Base-by-base conservation (phyloP, 305 asterid genomes). In the Fraxinus floribunda region DNA sequence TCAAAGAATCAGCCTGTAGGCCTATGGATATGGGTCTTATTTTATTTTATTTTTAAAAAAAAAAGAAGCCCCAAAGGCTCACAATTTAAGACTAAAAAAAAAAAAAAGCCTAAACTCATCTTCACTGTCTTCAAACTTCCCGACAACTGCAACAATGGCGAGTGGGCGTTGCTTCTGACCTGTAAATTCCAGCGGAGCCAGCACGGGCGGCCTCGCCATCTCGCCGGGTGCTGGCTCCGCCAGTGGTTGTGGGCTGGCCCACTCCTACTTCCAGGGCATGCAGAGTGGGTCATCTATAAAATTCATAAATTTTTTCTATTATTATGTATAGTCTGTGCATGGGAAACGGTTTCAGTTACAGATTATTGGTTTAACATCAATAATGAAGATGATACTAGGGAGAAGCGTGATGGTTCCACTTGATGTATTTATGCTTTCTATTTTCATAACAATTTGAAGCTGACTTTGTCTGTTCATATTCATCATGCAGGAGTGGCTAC, bases 401-500 rank as follows among this genome's bases (percentile, higher is more conserved):
- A 18, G 68, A 2, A 18, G 4, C 29, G 16, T 64, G 72, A 24
- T 62, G 30, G 71, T 18, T 62, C 75, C n/a, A 9, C 26, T 68
- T 16, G 18, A 15, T 7, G 22, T 49, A 77, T 46, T 16, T 77
- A 16, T 49, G 80, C 18, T 44, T 84, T 64, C 5, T 29, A 3
- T 24, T 60, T 41, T 22, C 44, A 62, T 39, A 44, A 29, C 5
- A 16, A 46, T 46, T 55, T 1, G 72, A 52, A 75, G 75, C 83
- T 85, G 81, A 86, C 78, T 57, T 22, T 66, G 71, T 49, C 77
- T 60, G 72, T 68, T 66, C 80, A 46, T 81, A 83, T 82, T 78
- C 79, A 79, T 52, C 74, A 62, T 87, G 76, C 94, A 96, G 99
- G 99, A 73, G 95, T 96, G 82, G 99, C 99, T 77, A 92, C 99